Conservation (phyloP, 164 flowering plant species). For the Vitis rupestris region DNA sequence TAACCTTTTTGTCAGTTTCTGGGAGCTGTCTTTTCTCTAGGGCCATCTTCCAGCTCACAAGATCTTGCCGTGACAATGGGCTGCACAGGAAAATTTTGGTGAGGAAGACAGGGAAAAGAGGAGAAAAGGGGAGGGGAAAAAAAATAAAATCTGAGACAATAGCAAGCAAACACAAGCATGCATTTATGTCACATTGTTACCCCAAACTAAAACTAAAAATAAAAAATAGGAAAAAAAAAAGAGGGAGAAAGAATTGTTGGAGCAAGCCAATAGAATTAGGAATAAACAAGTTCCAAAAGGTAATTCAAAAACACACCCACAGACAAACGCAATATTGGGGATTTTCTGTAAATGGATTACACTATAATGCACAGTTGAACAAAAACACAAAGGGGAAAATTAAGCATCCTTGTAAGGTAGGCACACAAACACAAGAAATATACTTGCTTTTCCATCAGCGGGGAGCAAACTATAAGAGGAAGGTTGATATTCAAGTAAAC, state of each 20-base stretch:
- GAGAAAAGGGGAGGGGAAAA: not conserved
- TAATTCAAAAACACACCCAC: not conserved
- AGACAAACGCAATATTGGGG: not conserved
- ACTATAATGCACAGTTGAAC: not conserved
- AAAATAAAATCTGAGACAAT: not conserved
- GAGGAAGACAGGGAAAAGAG: not conserved
- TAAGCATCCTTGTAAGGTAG: not conserved
- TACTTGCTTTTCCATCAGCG: not conserved
- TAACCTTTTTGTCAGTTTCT: constrained; percentile 79
- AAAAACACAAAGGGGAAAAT: not conserved
- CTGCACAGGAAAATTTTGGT: constrained; percentile 38
- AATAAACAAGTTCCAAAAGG: not conserved
- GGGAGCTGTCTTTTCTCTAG: constrained; percentile 81
- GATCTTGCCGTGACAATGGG: constrained; percentile 94
- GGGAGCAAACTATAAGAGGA: not conserved
- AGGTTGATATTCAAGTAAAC: not conserved
- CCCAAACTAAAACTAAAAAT: too few species aligned
- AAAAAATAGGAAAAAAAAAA: too few species aligned
- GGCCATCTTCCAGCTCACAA: constrained; percentile 97
- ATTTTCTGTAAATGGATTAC: not conserved
- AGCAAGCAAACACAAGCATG: not conserved
- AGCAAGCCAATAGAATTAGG: not conserved
- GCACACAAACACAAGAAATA: not conserved
- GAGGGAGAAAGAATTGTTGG: too few species aligned
- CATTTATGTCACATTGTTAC: not conserved